Base-by-base conservation (phyloP, 192 early-diverging fungal genomes). In the Coemansia reversa region DNA sequence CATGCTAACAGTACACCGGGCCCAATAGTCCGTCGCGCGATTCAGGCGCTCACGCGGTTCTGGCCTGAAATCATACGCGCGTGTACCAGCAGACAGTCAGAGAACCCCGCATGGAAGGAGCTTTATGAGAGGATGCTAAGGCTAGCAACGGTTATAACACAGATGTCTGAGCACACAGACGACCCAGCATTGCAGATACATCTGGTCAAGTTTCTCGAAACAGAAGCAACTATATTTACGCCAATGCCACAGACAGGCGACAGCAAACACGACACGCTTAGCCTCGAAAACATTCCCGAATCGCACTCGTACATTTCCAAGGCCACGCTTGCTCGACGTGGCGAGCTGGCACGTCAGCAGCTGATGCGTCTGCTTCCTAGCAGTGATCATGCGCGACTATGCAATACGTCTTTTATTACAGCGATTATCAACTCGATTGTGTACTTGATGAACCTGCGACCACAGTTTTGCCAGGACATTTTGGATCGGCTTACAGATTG, bases 361-460 rank as follows among this genome's bases (percentile, higher is more conserved):
- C 78, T 81, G 8, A 19, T 75, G 18, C 62, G 56, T 7, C 47
- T 81, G 66, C 69, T 81, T 48, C 78, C 78, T 29, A 75, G 67
- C 59, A 75, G 78, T 62, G 78, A 81, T 24, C 74, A 66, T 42
- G 61, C 65, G 60, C 62, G 59, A 8, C 56, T 75, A 9, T 81
- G 68, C 63, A 81, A 81, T 69, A 69, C 69, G 29, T 66, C 78
- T 30, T 81, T 81, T 48, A 75, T 75, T 27, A 81, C 78, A 0
- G 78, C 69, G 3, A 64, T 75, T 12, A 51, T 81, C 33, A 81
- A 61, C 59, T 81, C 78, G 6, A 58, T 75, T 12, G 63, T 81
- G 16, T 75, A 75, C 30, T 42, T 81, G 61, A 74, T 81, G 72
- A 75, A 59, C 39, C 58, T 81, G 65, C 65, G 78, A 22, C 66